Base-by-base conservation (phyloP, 2,329 filamentous ascomycete species). In the Apiospora marii region DNA sequence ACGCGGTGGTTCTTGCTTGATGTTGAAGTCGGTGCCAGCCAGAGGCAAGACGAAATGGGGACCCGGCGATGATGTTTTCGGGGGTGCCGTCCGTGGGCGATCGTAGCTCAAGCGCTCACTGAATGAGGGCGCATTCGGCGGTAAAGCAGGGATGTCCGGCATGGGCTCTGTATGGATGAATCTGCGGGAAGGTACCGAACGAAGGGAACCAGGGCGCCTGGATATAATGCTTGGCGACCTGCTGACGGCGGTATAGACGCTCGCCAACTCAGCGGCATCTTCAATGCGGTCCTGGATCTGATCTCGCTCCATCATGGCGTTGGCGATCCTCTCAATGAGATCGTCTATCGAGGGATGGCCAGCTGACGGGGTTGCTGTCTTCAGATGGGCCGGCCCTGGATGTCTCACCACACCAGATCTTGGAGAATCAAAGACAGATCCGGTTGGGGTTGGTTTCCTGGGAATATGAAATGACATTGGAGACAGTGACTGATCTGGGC, bases 271-370 rank as follows among this genome's bases (percentile, higher is more conserved):
- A 34, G 91, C 86, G 30, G 89, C 83, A 69, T 88, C 85, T 70
- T 92, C 88, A 70, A 92, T 91, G 75, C 90, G 85, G 72, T 85
- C 86, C 79, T 92, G 85, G 61, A 91, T 80, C 72, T 82, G 83
- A 71, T 92, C 90, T 74, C 89, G 84, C 77, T 92, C 90, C 71
- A 88, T 81, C 82, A 91, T 86, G 68, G 87, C 88, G 73, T 82
- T 85, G 43, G 88, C 89, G 64, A 91, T 87, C 58, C 88, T 84
- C 74, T 88, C 86, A 69, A 88, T 87, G 71, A 90, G 87, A 19
- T 79, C 79, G 41, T 90, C 87, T 74, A 88, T 83, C 72, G 84
- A 84, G 5, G 86, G 76, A 34, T 74, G 73, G 10, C 76, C 71
- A 27, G 70, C 64, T 12, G 73, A 68, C 41, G 79, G 83, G 4